phyloP scores from a whole-genome alignment of 2,329 filamentous ascomycete species.

The Chaetomiaceae sp. region DNA sequence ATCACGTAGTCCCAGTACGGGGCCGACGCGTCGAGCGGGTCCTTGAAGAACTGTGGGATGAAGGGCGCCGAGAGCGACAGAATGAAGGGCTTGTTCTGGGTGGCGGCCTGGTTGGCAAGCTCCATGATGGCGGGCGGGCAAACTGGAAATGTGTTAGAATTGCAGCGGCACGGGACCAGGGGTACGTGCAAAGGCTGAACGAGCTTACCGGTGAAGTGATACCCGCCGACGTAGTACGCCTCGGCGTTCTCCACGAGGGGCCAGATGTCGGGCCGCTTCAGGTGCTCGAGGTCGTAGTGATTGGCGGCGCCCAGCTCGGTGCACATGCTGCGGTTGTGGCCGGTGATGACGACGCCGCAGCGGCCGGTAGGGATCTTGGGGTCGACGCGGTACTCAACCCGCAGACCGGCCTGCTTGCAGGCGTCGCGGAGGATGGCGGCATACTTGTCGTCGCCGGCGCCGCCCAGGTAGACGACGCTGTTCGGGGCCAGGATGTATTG shows the following conservation, averaged over 20 bases:
- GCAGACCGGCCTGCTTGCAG: constrained; percentile 79
- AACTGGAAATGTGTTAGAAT: constrained; percentile 41
- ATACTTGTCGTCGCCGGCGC: constrained; percentile 94
- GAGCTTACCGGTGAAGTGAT: constrained; percentile 71
- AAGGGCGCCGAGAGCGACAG: constrained; percentile 93
- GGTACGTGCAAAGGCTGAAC: not conserved
- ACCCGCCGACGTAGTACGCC: constrained; percentile 90
- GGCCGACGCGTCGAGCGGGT: constrained; percentile 75
- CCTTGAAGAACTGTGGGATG: constrained; percentile 97
- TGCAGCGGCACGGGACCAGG: not conserved
- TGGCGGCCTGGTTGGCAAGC: constrained; percentile 81
- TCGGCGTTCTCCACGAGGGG: constrained; percentile 80
- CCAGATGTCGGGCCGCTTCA: constrained; percentile 91
- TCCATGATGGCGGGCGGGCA: constrained; percentile 86
- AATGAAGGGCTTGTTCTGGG: constrained; percentile 84
- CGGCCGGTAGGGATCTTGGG: constrained; percentile 78
- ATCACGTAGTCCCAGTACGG: constrained; percentile 95
- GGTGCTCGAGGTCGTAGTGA: constrained; percentile 89
- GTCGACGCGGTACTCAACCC: constrained; percentile 92
- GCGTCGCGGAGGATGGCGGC: constrained; percentile 81
- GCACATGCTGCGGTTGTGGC: constrained; percentile 89
- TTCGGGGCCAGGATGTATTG: constrained; percentile 90
- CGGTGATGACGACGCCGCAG: constrained; percentile 94
- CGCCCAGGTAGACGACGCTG: constrained; percentile 88
- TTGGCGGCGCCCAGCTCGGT: constrained; percentile 96